Evolutionary conservation across 805 yeast genomes (phyloP).

Genomic region (Candida adriatica): DNA sequence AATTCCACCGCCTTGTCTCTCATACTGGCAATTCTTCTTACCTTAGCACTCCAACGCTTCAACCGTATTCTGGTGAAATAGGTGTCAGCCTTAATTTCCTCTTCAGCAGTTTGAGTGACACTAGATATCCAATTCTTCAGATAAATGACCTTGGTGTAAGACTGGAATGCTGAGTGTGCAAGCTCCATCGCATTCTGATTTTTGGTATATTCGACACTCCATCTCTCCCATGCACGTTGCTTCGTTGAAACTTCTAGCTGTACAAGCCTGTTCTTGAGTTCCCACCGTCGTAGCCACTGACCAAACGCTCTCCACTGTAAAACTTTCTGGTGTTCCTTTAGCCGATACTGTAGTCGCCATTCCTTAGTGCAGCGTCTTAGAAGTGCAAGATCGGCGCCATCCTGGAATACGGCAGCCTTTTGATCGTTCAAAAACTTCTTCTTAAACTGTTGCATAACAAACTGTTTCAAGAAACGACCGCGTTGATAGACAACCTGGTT

Average conservation of each 20-base stretch:
- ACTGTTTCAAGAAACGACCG: conserved; percentile 8
- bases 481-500: conserved; percentile 4
- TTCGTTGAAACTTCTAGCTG: conserved; percentile 1
- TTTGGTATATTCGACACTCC: conserved; percentile 7
- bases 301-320: conserved; percentile 1
- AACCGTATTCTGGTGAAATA: conserved; percentile 6
- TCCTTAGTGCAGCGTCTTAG: too few species aligned
- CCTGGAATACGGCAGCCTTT: conserved; percentile 2
- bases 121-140: conserved; percentile 16
- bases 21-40: neutral
- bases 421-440: conserved; percentile 7
- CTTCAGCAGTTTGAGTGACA: neutral
- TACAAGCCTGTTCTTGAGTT: conserved; percentile 1
- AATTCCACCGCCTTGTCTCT: conserved; percentile 2
- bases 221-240: conserved; percentile 4
- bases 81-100: conserved; percentile 4
- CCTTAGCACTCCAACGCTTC: conserved; percentile 3
- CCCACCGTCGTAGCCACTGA: conserved; percentile 9
- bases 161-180: conserved; percentile 9
- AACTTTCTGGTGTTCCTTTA: conserved; percentile 1
- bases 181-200: conserved; percentile 7
- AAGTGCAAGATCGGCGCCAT: neutral
- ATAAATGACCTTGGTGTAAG: conserved; percentile 15
- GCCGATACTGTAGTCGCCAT: conserved; percentile 11
- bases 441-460: conserved; percentile 14